These are phyloP conservation scores for Boechera stricta DNA, from an alignment of 345 rosid species.

Conservation along the genomic window DNA sequence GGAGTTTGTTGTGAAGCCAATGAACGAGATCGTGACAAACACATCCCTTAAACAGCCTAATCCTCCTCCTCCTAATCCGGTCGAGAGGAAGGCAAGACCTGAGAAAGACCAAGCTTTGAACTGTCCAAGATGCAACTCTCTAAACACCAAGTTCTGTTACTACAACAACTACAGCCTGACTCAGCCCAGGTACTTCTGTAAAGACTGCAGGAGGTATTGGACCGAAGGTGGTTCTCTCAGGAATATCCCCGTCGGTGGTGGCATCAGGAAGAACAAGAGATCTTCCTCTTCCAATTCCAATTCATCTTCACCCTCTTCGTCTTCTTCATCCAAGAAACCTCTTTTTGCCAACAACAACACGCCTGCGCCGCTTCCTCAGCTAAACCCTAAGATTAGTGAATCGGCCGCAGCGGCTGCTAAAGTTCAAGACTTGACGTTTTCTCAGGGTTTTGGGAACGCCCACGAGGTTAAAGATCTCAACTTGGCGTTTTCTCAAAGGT, in stretches of 20 bases:
- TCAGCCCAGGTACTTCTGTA: constrained; percentile 91
- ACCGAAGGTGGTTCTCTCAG: constrained; percentile 96
- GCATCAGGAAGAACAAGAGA: constrained; percentile 89
- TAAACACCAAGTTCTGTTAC: constrained; percentile 89
- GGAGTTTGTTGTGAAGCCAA: constrained; percentile 92
- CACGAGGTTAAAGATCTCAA: constrained; percentile 78
- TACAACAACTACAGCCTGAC: constrained; percentile 86
- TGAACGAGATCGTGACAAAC: constrained; percentile 78
- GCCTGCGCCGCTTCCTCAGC: constrained; percentile 38
- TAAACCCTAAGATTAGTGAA: constrained; percentile 54
- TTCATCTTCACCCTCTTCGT: constrained; percentile 49
- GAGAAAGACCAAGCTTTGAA: constrained; percentile 68
- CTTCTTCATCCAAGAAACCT: constrained; percentile 55
- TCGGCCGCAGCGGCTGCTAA: constrained; percentile 49
- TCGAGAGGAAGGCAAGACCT: constrained; percentile 72
- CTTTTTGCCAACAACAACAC: constrained; percentile 54
- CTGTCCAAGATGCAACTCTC: constrained; percentile 91
- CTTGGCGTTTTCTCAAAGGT: constrained; percentile 64
- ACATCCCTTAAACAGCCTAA: constrained; percentile 50
- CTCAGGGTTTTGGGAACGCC: constrained; percentile 50
- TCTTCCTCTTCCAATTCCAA: constrained; percentile 50
- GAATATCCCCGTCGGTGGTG: constrained; percentile 96
- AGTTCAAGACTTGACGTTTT: constrained; percentile 64
- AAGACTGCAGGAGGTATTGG: constrained; percentile 91
- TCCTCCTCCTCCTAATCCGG: constrained; percentile 26